Conservation (phyloP, 176 grass and related monocot genomes). For the Phyllostachys edulis region DNA sequence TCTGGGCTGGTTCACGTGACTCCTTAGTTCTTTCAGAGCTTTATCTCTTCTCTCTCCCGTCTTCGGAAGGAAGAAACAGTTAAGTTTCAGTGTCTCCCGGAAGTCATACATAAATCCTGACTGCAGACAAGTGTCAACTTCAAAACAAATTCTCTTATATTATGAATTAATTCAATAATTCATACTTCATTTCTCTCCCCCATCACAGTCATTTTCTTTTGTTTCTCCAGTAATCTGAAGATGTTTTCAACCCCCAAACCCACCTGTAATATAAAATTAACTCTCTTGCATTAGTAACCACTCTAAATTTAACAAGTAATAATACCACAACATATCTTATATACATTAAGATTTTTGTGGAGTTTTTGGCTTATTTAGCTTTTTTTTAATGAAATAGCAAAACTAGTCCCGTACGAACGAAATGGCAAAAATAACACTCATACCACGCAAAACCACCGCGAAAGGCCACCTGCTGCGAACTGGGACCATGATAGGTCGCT, state of each 20-base stretch:
- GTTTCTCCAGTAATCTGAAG: not conserved
- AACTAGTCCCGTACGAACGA: too few species aligned
- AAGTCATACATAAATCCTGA: not conserved
- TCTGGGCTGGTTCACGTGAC: conserved; percentile 33
- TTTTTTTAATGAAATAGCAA: too few species aligned
- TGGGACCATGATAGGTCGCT: too few species aligned
- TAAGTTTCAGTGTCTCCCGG: not conserved
- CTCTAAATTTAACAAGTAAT: not conserved
- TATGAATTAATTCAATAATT: not conserved
- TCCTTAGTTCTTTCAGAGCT: conserved; percentile 42
- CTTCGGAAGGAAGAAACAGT: conserved; percentile 22
- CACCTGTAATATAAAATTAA: not conserved
- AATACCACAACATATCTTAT: not conserved
- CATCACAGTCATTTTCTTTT: not conserved
- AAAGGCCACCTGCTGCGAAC: too few species aligned
- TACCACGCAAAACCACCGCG: too few species aligned
- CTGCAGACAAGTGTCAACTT: not conserved
- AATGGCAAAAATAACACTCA: too few species aligned
- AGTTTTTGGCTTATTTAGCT: too few species aligned
- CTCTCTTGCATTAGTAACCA: not conserved
- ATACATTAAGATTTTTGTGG: not conserved
- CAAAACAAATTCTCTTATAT: not conserved
- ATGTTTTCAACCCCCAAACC: not conserved
- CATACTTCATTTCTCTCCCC: not conserved
- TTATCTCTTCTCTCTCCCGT: conserved; percentile 52